Percentiles rank a stretch among this genome's conserved stretches.
Conservation (phyloP, 208 protist species). For the Leishmania guyanensis region DNA sequence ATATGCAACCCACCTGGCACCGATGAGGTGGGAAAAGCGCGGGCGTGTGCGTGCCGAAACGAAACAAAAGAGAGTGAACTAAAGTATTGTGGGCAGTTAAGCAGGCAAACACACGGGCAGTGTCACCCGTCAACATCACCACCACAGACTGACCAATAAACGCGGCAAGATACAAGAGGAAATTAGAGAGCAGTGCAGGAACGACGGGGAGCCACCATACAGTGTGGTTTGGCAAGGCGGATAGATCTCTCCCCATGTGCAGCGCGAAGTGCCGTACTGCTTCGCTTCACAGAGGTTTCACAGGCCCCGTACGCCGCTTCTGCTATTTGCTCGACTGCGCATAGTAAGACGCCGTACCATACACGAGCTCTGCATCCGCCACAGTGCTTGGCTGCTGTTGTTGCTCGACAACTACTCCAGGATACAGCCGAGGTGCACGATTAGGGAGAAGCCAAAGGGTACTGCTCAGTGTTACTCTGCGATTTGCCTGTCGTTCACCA, state of each 20-base stretch:
- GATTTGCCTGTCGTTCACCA: background rate
- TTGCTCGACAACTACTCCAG: background rate
- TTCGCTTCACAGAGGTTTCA: background rate
- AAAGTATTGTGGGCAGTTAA: background rate
- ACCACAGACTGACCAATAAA: background rate
- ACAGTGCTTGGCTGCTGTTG: background rate
- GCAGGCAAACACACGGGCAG: background rate
- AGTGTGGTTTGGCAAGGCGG: background rate
- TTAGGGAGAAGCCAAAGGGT: background rate
- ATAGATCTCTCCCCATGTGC: background rate
- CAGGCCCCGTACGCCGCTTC: background rate
- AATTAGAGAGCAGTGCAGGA: no score
- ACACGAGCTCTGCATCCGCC: background rate
- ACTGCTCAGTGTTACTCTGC: background rate
- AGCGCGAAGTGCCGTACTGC: background rate
- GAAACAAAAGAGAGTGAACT: background rate
- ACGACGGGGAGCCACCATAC: background rate
- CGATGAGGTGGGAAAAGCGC: background rate
- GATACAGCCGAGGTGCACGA: background rate
- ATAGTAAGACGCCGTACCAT: background rate
- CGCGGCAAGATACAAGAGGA: background rate
- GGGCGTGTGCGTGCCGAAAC: no score
- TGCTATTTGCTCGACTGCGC: background rate
- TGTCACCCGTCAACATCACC: background rate
- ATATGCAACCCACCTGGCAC: no score